Evolutionary conservation across 331 rosid genomes (phyloP), one percentile per base, ranked within the genome.

Genomic region (Prunus yedoensis): DNA sequence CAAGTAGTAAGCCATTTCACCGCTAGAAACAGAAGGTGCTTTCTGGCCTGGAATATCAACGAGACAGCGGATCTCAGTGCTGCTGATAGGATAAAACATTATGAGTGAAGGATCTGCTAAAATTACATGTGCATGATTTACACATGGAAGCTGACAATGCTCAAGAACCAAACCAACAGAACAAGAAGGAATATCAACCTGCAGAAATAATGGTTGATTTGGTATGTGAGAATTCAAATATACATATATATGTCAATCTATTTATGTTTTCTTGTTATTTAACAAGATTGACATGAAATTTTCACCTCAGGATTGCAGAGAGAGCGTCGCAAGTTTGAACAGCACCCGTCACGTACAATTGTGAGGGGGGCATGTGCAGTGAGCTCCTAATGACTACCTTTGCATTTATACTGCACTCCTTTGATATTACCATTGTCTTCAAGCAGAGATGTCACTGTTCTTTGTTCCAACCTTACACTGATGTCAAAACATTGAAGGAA

Each of bases 111-210:
- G 82, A n/a, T 72, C 68, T 6, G 53, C 73, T 41, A 78, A 52
- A 50, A 64, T 47, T 11, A 78, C 49, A 28, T 72, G 74, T 16
- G 51, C 74, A 65, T 78, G 59, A 57, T 72, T 54, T 70, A 69
- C 60, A 15, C 23, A 47, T 16, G 74, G 67, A 52, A 72, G 77
- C 51, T 54, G 60, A 27, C 73, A 78, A n/a, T 78, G 50, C 78
- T 78, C 74, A 49, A 78, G 25, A 23, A 78, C 38, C 74, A 74
- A 53, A 61, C 82, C 82, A 28, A 78, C 73, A 78, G 43, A 54
- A 41, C 56, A 74, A 65, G 82, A 78, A n/a, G 58, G 65, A 46
- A 68, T 67, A 28, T 78, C 60, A 38, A 64, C 51, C 74, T 78
- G 64, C 76, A 47, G 52, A 23, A 32, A 50, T 27, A 32, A 8